These are phyloP conservation scores for Mycosphaerella sp. DNA, from an alignment of 2,329 filamentous ascomycete species.

Conservation along the genomic window DNA sequence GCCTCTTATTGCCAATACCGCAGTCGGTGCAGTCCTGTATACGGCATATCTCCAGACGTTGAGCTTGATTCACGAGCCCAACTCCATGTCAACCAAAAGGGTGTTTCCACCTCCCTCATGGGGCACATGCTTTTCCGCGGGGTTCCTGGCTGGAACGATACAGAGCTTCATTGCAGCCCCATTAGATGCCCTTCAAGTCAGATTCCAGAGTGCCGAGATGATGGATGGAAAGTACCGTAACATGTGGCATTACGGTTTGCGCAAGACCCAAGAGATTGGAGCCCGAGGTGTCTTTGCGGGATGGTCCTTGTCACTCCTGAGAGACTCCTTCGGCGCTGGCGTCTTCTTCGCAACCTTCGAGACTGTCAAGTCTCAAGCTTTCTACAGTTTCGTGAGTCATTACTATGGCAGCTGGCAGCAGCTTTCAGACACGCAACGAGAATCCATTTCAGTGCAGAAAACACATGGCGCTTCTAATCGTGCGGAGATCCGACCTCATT, in stretches of 20 bases:
- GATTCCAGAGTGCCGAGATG: conserved; percentile 60
- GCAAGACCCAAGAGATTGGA: conserved; percentile 65
- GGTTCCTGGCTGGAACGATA: conserved; percentile 60
- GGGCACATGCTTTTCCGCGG: conserved; percentile 60
- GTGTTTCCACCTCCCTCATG: conserved; percentile 64
- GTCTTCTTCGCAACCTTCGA: conserved; percentile 72
- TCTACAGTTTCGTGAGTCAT: conserved; percentile 64
- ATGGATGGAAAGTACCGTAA: conserved; percentile 56
- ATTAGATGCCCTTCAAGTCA: conserved; percentile 66
- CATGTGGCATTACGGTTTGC: conserved; percentile 61
- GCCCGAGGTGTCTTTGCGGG: conserved; percentile 66
- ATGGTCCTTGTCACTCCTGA: conserved; percentile 61
- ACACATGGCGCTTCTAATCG: conserved; percentile 19
- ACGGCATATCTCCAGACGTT: conserved; percentile 68
- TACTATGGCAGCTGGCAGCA: conserved; percentile 52
- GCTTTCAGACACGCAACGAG: conserved; percentile 31
- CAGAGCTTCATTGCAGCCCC: conserved; percentile 69
- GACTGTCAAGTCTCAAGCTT: conserved; percentile 65
- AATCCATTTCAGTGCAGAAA: conserved; percentile 28
- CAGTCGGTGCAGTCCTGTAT: conserved; percentile 67
- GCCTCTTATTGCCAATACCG: conserved; percentile 66
- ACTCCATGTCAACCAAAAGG: conserved; percentile 53
- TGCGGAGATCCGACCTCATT: conserved; percentile 63
- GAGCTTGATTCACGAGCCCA: conserved; percentile 59
- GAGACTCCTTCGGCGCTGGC: conserved; percentile 63